A percentile compares a stretch with the other conserved stretches of the same genome.
These are phyloP conservation scores for Amaranthus cruentus DNA, from an alignment of 148 eudicot genomes.

Conservation along the genomic window DNA sequence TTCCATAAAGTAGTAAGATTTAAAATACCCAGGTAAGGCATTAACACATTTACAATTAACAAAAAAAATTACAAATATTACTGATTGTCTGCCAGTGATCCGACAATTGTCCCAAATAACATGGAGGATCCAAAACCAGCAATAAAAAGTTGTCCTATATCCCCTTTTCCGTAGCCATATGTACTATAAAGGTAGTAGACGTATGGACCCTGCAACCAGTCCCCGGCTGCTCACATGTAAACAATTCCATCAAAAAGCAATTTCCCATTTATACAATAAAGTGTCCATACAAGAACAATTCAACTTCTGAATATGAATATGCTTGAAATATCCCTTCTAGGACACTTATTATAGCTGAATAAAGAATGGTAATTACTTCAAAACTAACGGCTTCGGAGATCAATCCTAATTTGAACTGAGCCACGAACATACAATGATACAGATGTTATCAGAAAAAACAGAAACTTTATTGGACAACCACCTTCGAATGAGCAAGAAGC, in stretches of 20 bases:
- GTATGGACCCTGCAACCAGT: constrained; percentile 99
- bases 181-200: constrained; percentile 84
- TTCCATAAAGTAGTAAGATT: constrained; percentile 2
- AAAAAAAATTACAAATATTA: constrained; percentile 25
- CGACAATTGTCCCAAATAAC: constrained; percentile 97
- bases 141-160: constrained; percentile 93
- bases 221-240: constrained; percentile 72
- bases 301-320: background rate
- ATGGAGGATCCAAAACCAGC: constrained; percentile 99
- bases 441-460: background rate
- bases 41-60: background rate
- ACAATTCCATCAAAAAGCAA: constrained; percentile 23
- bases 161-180: constrained; percentile 88
- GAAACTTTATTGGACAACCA: background rate
- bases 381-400: background rate
- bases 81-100: constrained; percentile 97
- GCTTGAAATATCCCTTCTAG: background rate
- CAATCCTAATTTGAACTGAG: background rate
- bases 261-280: too few relatives aligned
- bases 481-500: background rate
- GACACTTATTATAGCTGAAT: background rate
- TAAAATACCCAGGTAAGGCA: background rate
- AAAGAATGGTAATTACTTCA: background rate
- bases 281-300: background rate
- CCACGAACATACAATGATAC: background rate